phyloP scores from a whole-genome alignment of 1,139 yeast species.

The Hansenula lynferdii region DNA sequence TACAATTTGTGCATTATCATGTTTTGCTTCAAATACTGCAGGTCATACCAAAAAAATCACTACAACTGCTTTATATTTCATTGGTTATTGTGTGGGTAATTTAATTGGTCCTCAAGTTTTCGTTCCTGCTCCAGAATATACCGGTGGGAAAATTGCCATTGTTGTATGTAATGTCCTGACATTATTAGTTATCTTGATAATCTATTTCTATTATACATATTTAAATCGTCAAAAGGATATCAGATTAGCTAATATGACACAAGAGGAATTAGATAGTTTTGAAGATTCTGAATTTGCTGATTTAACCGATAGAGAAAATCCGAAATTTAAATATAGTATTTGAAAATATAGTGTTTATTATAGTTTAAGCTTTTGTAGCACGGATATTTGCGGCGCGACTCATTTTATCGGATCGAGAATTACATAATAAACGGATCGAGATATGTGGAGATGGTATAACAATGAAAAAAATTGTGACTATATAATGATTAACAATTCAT shows the following conservation, averaged over 20 bases:
- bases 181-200: conserved; percentile 11
- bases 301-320: conserved; percentile 43
- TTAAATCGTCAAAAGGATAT: conserved; percentile 26
- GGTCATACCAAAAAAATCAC: conserved; percentile 56
- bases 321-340: conserved; percentile 37
- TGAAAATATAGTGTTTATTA: no score
- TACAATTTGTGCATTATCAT: conserved; percentile 2
- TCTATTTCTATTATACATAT: conserved; percentile 21
- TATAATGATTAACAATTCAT: no score
- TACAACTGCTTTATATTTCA: conserved; percentile 35
- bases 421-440: no score
- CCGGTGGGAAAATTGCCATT: conserved; percentile 36
- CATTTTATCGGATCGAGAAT: no score
- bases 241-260: conserved; percentile 5
- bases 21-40: conserved; percentile 39
- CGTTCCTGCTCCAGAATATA: conserved; percentile 26
- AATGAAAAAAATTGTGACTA: no score
- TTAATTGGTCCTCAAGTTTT: conserved; percentile 45
- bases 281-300: conserved; percentile 43
- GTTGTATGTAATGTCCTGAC: conserved; percentile 23
- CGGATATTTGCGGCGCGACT: no score
- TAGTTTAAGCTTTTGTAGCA: no score
- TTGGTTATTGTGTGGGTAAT: conserved; percentile 56
- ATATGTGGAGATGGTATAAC: no score
- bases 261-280: conserved; percentile 27